Percentiles rank a stretch among this genome's conserved stretches.
These are phyloP conservation scores for Bruguiera gymnorhiza DNA, from an alignment of 345 rosid species.

Conservation along the genomic window DNA sequence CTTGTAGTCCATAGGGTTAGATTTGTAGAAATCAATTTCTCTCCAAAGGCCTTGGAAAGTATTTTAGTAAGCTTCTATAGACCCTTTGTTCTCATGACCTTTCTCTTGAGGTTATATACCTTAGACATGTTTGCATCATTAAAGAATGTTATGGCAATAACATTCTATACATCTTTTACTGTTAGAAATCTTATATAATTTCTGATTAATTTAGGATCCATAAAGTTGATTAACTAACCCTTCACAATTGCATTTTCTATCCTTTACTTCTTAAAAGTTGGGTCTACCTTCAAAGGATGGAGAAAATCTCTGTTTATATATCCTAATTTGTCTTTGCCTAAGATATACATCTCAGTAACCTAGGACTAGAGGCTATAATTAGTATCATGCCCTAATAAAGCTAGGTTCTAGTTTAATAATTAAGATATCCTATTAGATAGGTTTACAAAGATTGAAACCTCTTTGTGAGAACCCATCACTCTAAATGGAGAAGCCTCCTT, in stretches of 20 bases:
- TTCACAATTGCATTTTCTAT: not conserved
- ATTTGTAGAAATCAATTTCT: not conserved
- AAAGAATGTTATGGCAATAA: not conserved
- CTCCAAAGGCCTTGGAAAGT: not conserved
- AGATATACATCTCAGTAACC: too few relatives aligned
- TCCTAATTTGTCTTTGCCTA: not conserved
- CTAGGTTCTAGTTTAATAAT: too few relatives aligned
- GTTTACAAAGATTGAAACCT: too few relatives aligned
- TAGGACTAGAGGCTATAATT: too few relatives aligned
- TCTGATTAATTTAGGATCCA: not conserved
- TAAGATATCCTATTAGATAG: too few relatives aligned
- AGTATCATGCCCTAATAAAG: too few relatives aligned
- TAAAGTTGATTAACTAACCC: not conserved
- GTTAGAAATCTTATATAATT: not conserved
- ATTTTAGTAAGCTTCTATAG: not conserved
- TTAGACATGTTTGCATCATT: not conserved
- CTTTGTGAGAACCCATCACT: too few relatives aligned
- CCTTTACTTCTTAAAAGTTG: not conserved
- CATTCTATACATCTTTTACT: not conserved
- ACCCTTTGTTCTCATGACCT: too few relatives aligned
- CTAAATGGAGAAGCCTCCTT: too few relatives aligned
- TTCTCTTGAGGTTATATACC: not conserved
- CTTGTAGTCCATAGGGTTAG: not conserved
- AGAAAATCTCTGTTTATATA: not conserved
- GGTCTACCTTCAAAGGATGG: not conserved